Evolutionary conservation across 2,329 filamentous ascomycete species (phyloP).

Genomic region (Cryphonectria naterciae): DNA sequence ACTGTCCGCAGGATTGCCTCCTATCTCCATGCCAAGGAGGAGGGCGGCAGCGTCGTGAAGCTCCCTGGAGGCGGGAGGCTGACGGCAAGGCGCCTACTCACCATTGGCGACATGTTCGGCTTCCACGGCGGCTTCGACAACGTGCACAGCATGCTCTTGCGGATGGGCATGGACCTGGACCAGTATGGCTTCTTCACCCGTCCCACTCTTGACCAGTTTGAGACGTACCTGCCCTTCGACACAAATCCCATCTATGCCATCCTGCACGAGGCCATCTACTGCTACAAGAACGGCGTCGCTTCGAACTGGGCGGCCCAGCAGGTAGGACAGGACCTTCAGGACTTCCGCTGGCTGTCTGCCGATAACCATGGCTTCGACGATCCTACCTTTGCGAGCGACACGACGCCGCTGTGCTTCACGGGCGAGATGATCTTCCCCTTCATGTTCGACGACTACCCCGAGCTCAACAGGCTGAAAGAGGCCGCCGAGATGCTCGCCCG

Average conservation of each 20-base stretch:
- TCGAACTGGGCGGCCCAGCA: slow-evolving; percentile 78
- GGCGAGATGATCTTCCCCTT: slow-evolving; percentile 92
- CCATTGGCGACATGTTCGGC: slow-evolving; percentile 78
- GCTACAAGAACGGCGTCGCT: slow-evolving; percentile 63
- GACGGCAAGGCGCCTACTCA: slow-evolving; percentile 74
- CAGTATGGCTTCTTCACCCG: slow-evolving; percentile 76
- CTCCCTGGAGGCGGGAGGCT: slow-evolving; percentile 75
- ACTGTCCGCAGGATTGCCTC: slow-evolving; percentile 68
- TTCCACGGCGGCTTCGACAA: slow-evolving; percentile 75
- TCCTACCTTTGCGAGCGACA: slow-evolving; percentile 32
- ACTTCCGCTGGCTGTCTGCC: slow-evolving; percentile 57
- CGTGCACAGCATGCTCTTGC: slow-evolving; percentile 75
- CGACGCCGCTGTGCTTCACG: slow-evolving; percentile 73
- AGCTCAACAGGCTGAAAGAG: slow-evolving; percentile 69
- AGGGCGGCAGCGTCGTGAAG: slow-evolving; percentile 46
- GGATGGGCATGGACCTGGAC: slow-evolving; percentile 72
- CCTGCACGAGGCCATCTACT: slow-evolving; percentile 88
- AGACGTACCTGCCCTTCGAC: slow-evolving; percentile 72
- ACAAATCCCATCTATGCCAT: slow-evolving; percentile 81
- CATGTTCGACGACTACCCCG: slow-evolving; percentile 80
- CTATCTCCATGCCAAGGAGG: slow-evolving; percentile 62
- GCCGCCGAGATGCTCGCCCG: slow-evolving; percentile 71
- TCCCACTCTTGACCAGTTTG: slow-evolving; percentile 70
- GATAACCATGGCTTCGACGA: slow-evolving; percentile 43
- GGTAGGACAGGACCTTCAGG: slow-evolving; percentile 53